A percentile compares a stretch with the other conserved stretches of the same genome.
Evolutionary conservation across 129 eudicot species (phyloP).

Genomic region (sunflower (Helianthus annuus)): DNA sequence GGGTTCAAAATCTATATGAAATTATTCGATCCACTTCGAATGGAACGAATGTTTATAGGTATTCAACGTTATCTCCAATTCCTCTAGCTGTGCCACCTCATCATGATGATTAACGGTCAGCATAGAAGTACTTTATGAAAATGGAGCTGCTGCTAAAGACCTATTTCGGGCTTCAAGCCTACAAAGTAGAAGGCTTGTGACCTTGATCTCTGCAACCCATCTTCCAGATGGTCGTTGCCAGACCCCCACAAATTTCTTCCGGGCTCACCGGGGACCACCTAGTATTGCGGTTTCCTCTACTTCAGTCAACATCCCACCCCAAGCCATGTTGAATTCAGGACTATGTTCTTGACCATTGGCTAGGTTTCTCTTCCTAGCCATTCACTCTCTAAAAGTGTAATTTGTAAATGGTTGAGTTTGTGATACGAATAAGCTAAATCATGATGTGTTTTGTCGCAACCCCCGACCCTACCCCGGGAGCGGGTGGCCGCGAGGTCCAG

Average conservation of each 20-base stretch:
- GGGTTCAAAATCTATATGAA: conserved; percentile 74
- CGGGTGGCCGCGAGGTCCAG: too few relatives aligned
- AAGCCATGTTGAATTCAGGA: conserved; percentile 33
- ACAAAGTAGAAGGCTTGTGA: conserved; percentile 62
- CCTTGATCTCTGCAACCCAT: conserved; percentile 88
- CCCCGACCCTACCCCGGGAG: too few relatives aligned
- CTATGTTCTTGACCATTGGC: conserved; percentile 33
- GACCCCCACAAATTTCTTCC: conserved; percentile 72
- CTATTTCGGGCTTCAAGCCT: conserved; percentile 67
- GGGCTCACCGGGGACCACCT: conserved; percentile 47
- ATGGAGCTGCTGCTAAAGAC: too few relatives aligned
- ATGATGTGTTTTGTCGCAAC: conserved; percentile 21
- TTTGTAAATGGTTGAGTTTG: conserved; percentile 1
- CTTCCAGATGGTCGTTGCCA: conserved; percentile 80
- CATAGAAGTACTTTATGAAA: too few relatives aligned
- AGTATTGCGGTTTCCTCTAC: conserved; percentile 34
- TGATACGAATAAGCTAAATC: conserved; percentile 15
- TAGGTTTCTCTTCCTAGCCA: conserved; percentile 71
- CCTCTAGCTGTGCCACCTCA: too few relatives aligned
- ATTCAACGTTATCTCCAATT: too few relatives aligned
- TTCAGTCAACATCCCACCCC: conserved; percentile 53
- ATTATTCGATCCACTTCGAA: conserved; percentile 58
- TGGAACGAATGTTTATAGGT: conserved; percentile 42
- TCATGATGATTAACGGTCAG: too few relatives aligned
- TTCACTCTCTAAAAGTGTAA: conserved; percentile 10